phyloP scores from a whole-genome alignment of 129 eudicot species.

The Erigeron canadensis region DNA sequence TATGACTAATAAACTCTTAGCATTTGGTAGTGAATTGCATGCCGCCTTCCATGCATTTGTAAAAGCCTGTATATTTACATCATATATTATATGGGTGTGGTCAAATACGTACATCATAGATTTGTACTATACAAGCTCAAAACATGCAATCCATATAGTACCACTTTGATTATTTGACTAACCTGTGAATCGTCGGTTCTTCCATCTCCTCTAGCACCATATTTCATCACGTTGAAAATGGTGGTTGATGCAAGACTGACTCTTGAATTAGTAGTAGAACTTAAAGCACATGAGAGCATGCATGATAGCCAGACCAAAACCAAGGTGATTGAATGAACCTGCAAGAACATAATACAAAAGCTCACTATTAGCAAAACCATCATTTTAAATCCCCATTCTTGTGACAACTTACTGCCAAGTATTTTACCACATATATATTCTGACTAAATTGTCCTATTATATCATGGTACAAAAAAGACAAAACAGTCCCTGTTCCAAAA shows the following conservation, averaged over 20 bases:
- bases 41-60: conserved; percentile 59
- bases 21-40: conserved; percentile 40
- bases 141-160: not conserved
- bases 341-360: conserved; percentile 22
- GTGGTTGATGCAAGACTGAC: conserved; percentile 32
- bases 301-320: conserved; percentile 34
- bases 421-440: not conserved
- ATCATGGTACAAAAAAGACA: conserved; percentile 16
- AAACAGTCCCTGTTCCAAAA: conserved; percentile 21
- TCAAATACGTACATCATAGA: not conserved
- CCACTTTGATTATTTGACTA: not conserved
- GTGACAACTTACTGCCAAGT: conserved; percentile 1
- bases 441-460: conserved; percentile 8
- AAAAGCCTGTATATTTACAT: conserved; percentile 55
- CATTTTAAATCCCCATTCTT: not conserved
- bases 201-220: conserved; percentile 66
- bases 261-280: conserved; percentile 9
- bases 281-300: conserved; percentile 24
- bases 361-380: conserved; percentile 12
- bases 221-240: conserved; percentile 47
- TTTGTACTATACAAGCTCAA: not conserved
- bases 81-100: not conserved
- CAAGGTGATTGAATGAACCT: conserved; percentile 29
- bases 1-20: conserved; percentile 30
- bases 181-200: conserved; percentile 56